These are phyloP conservation scores for Sporothrix brasiliensis DNA, from an alignment of 2,329 filamentous ascomycete genomes.

Conservation along the genomic window DNA sequence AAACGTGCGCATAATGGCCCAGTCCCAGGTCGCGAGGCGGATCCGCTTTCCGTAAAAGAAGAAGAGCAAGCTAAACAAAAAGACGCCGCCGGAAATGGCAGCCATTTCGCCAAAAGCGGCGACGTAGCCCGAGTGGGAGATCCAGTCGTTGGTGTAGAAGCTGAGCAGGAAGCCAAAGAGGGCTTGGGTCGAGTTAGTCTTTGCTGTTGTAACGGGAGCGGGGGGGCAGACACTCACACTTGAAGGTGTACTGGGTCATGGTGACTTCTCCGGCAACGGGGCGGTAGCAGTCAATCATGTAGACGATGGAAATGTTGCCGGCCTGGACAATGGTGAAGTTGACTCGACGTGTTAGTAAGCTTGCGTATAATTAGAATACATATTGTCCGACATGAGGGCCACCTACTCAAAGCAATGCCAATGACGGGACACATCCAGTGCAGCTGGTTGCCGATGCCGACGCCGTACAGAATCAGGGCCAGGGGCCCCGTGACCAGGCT, in stretches of 20 bases:
- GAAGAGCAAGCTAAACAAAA: constrained; percentile 43
- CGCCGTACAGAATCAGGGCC: constrained; percentile 51
- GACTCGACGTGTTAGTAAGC: constrained; percentile 43
- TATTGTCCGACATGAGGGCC: background rate
- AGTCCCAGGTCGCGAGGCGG: too few relatives aligned
- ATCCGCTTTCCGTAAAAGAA: too few relatives aligned
- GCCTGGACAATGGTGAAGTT: constrained; percentile 60
- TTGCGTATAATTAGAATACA: too few relatives aligned
- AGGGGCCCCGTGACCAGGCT: constrained; percentile 56
- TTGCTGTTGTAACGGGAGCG: too few relatives aligned
- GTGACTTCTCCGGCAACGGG: constrained; percentile 60
- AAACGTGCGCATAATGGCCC: too few relatives aligned
- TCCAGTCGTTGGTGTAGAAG: constrained; percentile 64
- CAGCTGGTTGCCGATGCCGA: constrained; percentile 50
- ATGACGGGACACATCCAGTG: constrained; percentile 62
- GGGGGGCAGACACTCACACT: constrained; percentile 44
- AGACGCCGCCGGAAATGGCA: constrained; percentile 52
- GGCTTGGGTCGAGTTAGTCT: too few relatives aligned
- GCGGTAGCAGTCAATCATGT: constrained; percentile 60
- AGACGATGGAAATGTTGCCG: constrained; percentile 60
- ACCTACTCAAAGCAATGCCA: constrained; percentile 56
- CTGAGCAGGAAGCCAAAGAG: constrained; percentile 60
- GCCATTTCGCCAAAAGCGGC: constrained; percentile 61
- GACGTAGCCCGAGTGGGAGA: constrained; percentile 53
- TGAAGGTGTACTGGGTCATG: constrained; percentile 58